These are phyloP conservation scores for Chlorociboria aeruginascens DNA, from an alignment of 495 filamentous ascomycete genomes.

Conservation along the genomic window DNA sequence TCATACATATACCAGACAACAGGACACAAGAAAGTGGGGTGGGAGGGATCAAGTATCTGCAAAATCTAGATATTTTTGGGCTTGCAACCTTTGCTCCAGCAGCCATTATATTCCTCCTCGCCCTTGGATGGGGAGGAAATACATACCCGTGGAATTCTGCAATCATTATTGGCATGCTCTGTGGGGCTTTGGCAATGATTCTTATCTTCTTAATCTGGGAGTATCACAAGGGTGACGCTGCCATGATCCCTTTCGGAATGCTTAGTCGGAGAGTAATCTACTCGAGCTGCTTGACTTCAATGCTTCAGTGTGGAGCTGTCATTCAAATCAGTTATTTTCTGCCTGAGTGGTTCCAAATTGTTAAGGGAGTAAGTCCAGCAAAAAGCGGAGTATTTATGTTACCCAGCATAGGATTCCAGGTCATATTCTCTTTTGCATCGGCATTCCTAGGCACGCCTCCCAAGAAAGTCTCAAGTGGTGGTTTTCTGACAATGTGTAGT, in stretches of 20 bases:
- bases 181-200: constrained; percentile 29
- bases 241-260: constrained; percentile 34
- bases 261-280: constrained; percentile 4
- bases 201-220: constrained; percentile 34
- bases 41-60: not conserved
- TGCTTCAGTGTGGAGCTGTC: constrained; percentile 7
- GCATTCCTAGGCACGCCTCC: not conserved
- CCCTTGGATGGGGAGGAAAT: constrained; percentile 33
- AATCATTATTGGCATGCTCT: constrained; percentile 28
- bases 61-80: constrained; percentile 35
- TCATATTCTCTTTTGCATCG: not conserved
- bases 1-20: constrained; percentile 33
- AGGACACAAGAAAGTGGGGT: not conserved
- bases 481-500: not conserved
- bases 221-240: constrained; percentile 25
- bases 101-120: constrained; percentile 27
- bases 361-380: constrained; percentile 34
- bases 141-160: constrained; percentile 29
- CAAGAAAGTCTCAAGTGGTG: not conserved
- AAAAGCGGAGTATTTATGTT: constrained; percentile 62
- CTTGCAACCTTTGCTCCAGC: constrained; percentile 25
- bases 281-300: constrained; percentile 21
- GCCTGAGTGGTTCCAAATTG: constrained; percentile 48
- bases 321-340: constrained; percentile 38
- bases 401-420: constrained; percentile 33